phyloP scores from a whole-genome alignment of 2,329 filamentous ascomycete species.

The Arthrobotrys iridis region DNA sequence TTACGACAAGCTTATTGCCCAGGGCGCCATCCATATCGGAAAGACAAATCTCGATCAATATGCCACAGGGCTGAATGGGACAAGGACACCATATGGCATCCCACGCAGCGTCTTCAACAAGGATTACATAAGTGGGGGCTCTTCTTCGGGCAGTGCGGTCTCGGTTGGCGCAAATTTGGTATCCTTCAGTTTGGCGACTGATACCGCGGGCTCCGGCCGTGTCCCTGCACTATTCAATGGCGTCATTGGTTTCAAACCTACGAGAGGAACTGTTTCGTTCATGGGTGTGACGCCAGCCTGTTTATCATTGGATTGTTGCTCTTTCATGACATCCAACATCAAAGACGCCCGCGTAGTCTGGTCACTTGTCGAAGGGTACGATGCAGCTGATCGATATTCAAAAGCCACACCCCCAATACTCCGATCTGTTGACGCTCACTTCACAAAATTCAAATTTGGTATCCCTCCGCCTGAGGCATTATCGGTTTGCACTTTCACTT shows the following conservation, averaged over 20 bases:
- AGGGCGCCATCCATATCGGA: constrained; percentile 64
- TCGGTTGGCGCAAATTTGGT: constrained; percentile 67
- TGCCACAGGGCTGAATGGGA: constrained; percentile 71
- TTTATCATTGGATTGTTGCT: constrained; percentile 69
- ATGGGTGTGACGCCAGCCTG: constrained; percentile 68
- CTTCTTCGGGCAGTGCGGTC: constrained; percentile 68
- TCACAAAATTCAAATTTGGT: constrained; percentile 64
- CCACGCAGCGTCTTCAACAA: constrained; percentile 67
- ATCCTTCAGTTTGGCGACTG: constrained; percentile 69
- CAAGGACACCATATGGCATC: constrained; percentile 69
- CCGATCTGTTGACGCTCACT: constrained; percentile 58
- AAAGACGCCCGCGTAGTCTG: constrained; percentile 66
- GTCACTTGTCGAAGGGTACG: constrained; percentile 65
- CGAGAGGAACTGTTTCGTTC: constrained; percentile 66
- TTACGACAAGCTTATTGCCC: constrained; percentile 61
- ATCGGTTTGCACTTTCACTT: constrained; percentile 62
- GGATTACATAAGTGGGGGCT: constrained; percentile 68
- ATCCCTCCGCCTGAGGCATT: constrained; percentile 65
- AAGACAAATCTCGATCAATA: constrained; percentile 70
- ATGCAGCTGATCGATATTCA: constrained; percentile 67
- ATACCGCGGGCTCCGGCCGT: constrained; percentile 68
- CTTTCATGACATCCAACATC: constrained; percentile 66
- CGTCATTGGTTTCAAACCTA: constrained; percentile 67
- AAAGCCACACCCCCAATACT: constrained; percentile 61
- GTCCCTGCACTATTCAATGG: constrained; percentile 68